These are phyloP conservation scores for Scheffersomyces parashehatae DNA, from an alignment of 1,139 yeast genomes.

Conservation along the genomic window DNA sequence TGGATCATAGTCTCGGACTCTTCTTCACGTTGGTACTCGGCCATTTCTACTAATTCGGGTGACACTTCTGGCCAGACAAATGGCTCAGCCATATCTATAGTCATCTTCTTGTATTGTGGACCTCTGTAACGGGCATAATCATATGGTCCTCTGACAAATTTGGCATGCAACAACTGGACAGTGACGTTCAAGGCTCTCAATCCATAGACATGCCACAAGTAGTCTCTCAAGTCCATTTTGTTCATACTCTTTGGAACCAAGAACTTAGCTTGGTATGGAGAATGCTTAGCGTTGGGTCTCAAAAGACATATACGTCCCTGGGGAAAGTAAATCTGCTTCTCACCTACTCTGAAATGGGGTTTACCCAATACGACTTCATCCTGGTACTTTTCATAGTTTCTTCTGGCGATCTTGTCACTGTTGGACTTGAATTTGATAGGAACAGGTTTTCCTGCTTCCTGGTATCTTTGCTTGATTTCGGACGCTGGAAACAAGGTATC, in stretches of 20 bases:
- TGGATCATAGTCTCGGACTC: constrained; percentile 29
- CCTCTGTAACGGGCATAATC: constrained; percentile 73
- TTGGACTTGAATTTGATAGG: constrained; percentile 41
- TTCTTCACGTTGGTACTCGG: constrained; percentile 23
- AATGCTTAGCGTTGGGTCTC: constrained; percentile 89
- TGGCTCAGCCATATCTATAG: constrained; percentile 90
- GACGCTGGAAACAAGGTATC: constrained; percentile 44
- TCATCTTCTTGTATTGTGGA: constrained; percentile 90
- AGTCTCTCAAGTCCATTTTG: constrained; percentile 88
- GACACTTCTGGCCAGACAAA: constrained; percentile 87
- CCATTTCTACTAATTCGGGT: constrained; percentile 22
- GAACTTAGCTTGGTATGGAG: constrained; percentile 94
- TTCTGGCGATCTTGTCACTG: constrained; percentile 39
- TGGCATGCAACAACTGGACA: constrained; percentile 78
- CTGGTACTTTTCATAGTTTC: constrained; percentile 46
- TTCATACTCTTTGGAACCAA: constrained; percentile 89
- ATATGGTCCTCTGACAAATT: constrained; percentile 59
- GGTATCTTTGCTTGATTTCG: constrained; percentile 36
- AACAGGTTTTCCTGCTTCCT: constrained; percentile 42
- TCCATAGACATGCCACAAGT: constrained; percentile 84
- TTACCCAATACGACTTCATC: constrained; percentile 61
- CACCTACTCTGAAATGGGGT: constrained; percentile 84
- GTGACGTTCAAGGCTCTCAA: constrained; percentile 85
- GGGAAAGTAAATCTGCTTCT: constrained; percentile 73
- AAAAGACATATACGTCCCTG: constrained; percentile 76